phyloP scores from a whole-genome alignment of 148 eudicot species.

The Silene latifolia region DNA sequence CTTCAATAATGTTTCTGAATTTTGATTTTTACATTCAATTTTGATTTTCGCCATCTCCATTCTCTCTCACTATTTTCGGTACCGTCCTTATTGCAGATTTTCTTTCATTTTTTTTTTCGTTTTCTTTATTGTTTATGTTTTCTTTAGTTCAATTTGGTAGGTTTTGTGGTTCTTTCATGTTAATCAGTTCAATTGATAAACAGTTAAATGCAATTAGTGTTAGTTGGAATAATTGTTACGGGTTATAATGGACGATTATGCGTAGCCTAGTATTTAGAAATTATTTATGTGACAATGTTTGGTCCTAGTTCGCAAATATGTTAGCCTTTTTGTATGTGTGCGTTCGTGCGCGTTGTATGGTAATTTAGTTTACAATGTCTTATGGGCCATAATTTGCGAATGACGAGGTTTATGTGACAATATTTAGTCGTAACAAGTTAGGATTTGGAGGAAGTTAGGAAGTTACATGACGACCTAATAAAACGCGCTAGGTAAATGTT shows the following conservation, averaged over 20 bases:
- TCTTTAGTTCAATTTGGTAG: neutral
- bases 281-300: too few relatives aligned
- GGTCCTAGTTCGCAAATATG: too few relatives aligned
- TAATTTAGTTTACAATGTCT: too few relatives aligned
- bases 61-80: conserved; percentile 7
- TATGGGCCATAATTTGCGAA: neutral
- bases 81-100: conserved; percentile 13
- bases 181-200: too few relatives aligned
- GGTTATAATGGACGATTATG: too few relatives aligned
- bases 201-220: too few relatives aligned
- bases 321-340: too few relatives aligned
- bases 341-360: too few relatives aligned
- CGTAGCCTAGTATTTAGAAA: too few relatives aligned
- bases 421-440: neutral
- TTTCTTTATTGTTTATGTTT: too few relatives aligned
- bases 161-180: neutral
- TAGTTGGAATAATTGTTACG: too few relatives aligned
- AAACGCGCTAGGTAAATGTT: neutral
- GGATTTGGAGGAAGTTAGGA: neutral
- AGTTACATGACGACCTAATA: neutral
- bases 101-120: neutral
- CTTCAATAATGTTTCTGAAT: neutral
- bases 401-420: neutral
- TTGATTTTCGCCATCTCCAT: conserved; percentile 14
- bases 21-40: neutral